Conservation (phyloP, 129 eudicot species). For the sunflower (Helianthus annuus) region DNA sequence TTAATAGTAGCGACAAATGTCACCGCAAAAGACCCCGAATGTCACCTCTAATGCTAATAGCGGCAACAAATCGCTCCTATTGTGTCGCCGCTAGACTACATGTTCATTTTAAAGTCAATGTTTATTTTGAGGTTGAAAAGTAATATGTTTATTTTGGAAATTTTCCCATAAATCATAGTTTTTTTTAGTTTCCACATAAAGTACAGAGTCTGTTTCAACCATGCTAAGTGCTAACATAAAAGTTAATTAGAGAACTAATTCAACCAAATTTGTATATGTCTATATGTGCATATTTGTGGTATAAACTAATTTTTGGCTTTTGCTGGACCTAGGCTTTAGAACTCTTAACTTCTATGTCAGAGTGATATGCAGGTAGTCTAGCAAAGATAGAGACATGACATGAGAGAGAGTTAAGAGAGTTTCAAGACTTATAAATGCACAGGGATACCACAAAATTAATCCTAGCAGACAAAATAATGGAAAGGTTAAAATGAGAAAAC, state of each 20-base stretch:
- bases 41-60: no score
- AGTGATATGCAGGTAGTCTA: constrained; percentile 35
- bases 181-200: background rate
- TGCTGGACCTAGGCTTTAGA: constrained; percentile 12
- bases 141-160: no score
- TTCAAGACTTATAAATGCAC: constrained; percentile 30
- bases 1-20: no score
- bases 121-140: no score
- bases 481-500: constrained; percentile 27
- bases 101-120: background rate
- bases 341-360: constrained; percentile 28
- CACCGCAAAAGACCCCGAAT: no score
- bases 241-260: background rate
- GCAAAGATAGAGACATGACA: constrained; percentile 40
- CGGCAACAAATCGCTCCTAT: no score
- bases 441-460: constrained; percentile 33
- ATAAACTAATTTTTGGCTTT: constrained; percentile 9
- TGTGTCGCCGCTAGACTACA: no score
- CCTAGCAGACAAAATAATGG: constrained; percentile 35
- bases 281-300: background rate
- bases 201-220: background rate
- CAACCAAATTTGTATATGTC: background rate
- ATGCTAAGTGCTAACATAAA: background rate
- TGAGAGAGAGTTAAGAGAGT: constrained; percentile 19
- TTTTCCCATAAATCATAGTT: background rate